Evolutionary conservation across 148 eudicot species (phyloP).

Genomic region (Oxyria digyna): DNA sequence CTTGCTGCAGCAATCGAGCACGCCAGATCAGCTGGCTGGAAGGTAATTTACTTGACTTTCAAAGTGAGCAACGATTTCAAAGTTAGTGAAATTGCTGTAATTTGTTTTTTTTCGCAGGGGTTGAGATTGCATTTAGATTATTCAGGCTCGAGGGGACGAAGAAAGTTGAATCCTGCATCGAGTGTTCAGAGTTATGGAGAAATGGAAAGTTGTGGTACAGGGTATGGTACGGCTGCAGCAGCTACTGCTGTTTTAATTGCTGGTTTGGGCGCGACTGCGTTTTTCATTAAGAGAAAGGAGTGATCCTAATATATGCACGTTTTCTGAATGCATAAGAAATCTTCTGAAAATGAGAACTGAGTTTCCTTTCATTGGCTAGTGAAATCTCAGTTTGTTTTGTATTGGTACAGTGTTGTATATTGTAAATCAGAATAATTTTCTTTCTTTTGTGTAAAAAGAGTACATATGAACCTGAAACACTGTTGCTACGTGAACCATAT

Average conservation of each 20-base stretch:
- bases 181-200: constrained; percentile 40
- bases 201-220: constrained; percentile 54
- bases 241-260: constrained; percentile 68
- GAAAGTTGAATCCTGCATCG: constrained; percentile 35
- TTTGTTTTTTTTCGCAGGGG: constrained; percentile 28
- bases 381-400: neutral
- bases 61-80: too few species aligned
- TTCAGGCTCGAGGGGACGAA: constrained; percentile 29
- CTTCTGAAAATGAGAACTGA: neutral
- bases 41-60: constrained; percentile 36
- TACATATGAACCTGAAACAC: too few species aligned
- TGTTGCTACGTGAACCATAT: too few species aligned
- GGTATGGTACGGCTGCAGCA: constrained; percentile 65
- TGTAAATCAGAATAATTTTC: neutral
- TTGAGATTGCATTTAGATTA: constrained; percentile 63
- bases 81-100: neutral
- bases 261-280: constrained; percentile 62
- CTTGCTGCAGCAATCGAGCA: constrained; percentile 88
- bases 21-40: constrained; percentile 74
- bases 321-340: neutral
- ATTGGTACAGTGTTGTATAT: neutral
- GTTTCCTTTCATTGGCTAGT: neutral
- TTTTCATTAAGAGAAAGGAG: neutral
- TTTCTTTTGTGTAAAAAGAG: neutral
- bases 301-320: neutral